Evolutionary conservation across 768 basidiomycete species (phyloP).

Genomic region (Russula olivacea): DNA sequence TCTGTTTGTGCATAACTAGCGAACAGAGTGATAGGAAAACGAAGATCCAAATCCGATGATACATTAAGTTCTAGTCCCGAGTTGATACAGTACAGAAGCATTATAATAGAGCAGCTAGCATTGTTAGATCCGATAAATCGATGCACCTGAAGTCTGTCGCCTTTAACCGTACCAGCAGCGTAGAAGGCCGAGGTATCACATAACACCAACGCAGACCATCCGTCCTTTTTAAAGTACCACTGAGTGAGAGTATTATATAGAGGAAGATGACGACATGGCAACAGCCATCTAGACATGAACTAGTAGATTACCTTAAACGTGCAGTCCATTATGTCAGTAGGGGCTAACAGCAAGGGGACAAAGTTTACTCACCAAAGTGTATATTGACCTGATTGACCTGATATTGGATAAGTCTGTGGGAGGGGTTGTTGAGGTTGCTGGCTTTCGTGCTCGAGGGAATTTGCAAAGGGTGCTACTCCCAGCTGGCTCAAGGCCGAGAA

Average conservation of each 20-base stretch:
- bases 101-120: conserved; percentile 1
- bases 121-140: not conserved
- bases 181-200: not conserved
- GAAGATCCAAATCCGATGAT: not conserved
- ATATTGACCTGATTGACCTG: conserved; percentile 24
- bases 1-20: not conserved
- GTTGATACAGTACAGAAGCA: conserved; percentile 9
- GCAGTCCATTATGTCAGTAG: not conserved
- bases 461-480: conserved; percentile 31
- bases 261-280: not conserved
- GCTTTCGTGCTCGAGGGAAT: conserved; percentile 15
- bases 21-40: not conserved
- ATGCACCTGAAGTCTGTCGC: not conserved
- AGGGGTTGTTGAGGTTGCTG: conserved; percentile 14
- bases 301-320: conserved; percentile 2
- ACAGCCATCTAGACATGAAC: not conserved
- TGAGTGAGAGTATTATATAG: not conserved
- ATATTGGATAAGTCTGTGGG: conserved; percentile 18
- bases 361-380: conserved; percentile 17
- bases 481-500: conserved; percentile 33
- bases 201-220: not conserved
- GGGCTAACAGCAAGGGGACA: not conserved
- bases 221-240: conserved; percentile 10
- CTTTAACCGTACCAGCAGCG: conserved; percentile 10
- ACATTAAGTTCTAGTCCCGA: not conserved